Conservation (phyloP, 768 basidiomycete species). For the Lentinula raphanica region DNA sequence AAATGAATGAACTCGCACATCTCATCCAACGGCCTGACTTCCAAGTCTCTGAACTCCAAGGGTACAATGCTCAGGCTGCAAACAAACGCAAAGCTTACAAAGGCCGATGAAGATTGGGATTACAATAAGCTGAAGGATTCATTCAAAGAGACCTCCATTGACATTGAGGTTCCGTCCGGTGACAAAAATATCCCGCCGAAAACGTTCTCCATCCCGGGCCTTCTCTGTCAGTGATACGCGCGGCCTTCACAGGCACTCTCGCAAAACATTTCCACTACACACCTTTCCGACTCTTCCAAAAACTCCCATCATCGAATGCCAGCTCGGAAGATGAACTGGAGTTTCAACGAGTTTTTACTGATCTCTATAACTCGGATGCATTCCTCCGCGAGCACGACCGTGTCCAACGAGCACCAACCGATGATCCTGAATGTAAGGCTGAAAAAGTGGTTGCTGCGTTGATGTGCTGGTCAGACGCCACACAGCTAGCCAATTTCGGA, state of each 20-base stretch:
- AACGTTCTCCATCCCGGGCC: constrained; percentile 20
- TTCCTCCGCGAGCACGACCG: constrained; percentile 15
- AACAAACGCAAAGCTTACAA: background rate
- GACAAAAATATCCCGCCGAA: constrained; percentile 9
- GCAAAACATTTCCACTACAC: constrained; percentile 20
- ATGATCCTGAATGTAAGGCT: constrained; percentile 10
- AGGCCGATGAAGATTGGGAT: background rate
- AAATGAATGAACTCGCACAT: background rate
- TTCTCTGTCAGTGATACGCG: constrained; percentile 22
- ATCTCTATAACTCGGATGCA: constrained; percentile 29
- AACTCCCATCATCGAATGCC: background rate
- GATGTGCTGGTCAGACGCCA: constrained; percentile 31
- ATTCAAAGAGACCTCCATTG: constrained; percentile 1
- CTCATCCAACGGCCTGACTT: background rate
- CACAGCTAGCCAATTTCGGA: too few relatives aligned
- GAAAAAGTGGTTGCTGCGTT: constrained; percentile 22
- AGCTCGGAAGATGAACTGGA: too few relatives aligned
- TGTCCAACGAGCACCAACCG: constrained; percentile 12
- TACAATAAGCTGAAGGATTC: background rate
- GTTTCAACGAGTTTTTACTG: constrained; percentile 19
- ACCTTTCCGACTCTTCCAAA: constrained; percentile 23
- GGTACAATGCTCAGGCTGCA: background rate
- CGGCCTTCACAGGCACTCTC: constrained; percentile 15
- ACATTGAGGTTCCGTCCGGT: constrained; percentile 25
- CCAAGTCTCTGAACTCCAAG: background rate